Percentiles rank a stretch among this genome's conserved stretches.
Conservation (phyloP, 805 yeast species). For the Metschnikowia santaceciliae region DNA sequence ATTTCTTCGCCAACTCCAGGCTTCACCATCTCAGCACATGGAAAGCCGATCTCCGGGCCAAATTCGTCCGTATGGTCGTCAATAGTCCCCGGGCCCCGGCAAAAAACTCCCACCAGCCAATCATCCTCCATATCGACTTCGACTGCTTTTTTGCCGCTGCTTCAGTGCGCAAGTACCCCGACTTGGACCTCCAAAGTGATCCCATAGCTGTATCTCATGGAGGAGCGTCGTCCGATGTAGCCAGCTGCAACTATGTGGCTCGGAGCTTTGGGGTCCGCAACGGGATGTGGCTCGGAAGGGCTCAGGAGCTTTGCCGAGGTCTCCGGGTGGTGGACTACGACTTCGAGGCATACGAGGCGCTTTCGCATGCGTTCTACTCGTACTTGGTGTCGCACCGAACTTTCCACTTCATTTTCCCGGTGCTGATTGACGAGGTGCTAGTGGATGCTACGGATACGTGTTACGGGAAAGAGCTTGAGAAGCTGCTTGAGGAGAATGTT, state of each 20-base stretch:
- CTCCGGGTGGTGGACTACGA: constrained; percentile 65
- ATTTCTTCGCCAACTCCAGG: constrained; percentile 76
- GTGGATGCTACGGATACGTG: constrained; percentile 50
- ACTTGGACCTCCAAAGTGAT: constrained; percentile 44
- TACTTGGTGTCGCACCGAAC: constrained; percentile 44
- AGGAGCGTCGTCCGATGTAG: constrained; percentile 66
- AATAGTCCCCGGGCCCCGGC: constrained; percentile 13
- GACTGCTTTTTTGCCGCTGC: constrained; percentile 93
- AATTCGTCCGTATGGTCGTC: constrained; percentile 50
- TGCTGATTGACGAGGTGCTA: constrained; percentile 91
- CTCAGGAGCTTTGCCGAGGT: constrained; percentile 62
- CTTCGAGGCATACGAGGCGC: constrained; percentile 65
- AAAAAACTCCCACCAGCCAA: constrained; percentile 6
- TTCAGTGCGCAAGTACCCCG: constrained; percentile 56
- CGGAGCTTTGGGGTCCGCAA: constrained; percentile 72
- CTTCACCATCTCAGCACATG: constrained; percentile 85
- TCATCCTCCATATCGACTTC: constrained; percentile 80
- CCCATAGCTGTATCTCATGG: constrained; percentile 67
- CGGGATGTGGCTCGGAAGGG: constrained; percentile 86
- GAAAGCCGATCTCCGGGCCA: constrained; percentile 69
- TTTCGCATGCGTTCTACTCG: constrained; percentile 63
- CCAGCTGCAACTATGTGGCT: constrained; percentile 90
- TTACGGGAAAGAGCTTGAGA: constrained; percentile 1
- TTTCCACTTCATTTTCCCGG: constrained; percentile 61
- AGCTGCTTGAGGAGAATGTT: constrained; percentile 4